Percentiles rank a stretch among this genome's conserved stretches.
These are phyloP conservation scores for Pleurotus salmoneostramineus DNA, from an alignment of 768 basidiomycete genomes.

Conservation along the genomic window DNA sequence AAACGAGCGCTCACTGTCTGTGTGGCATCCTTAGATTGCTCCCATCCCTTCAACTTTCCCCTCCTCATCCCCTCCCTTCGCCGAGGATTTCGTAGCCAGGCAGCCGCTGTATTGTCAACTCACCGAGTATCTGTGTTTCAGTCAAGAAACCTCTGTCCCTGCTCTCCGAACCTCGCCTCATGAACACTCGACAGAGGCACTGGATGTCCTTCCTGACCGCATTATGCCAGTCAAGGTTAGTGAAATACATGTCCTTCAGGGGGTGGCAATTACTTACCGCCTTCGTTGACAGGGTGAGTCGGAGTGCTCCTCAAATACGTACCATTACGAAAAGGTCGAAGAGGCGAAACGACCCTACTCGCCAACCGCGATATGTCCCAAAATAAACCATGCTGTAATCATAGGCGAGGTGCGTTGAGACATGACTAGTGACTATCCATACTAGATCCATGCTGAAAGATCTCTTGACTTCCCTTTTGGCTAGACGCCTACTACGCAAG, in stretches of 20 bases:
- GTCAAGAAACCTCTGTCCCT: constrained; percentile 29
- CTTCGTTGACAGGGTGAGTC: constrained; percentile 13
- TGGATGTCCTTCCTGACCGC: constrained; percentile 14
- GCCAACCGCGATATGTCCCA: background rate
- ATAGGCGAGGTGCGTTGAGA: constrained; percentile 36
- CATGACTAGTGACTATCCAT: constrained; percentile 1
- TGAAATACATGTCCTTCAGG: background rate
- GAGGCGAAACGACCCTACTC: background rate
- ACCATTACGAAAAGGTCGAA: constrained; percentile 5
- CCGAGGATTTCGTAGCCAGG: constrained; percentile 33
- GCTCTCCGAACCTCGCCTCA: constrained; percentile 12
- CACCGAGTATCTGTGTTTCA: constrained; percentile 39
- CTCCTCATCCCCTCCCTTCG: constrained; percentile 9
- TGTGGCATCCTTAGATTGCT: background rate
- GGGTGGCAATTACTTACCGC: background rate
- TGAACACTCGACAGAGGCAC: constrained; percentile 7
- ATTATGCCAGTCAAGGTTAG: constrained; percentile 14
- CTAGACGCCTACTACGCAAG: constrained; percentile 51
- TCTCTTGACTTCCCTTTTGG: background rate
- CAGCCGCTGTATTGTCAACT: constrained; percentile 49
- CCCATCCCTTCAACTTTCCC: constrained; percentile 5
- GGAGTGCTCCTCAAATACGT: constrained; percentile 7
- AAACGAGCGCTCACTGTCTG: constrained; percentile 3
- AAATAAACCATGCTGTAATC: constrained; percentile 28
- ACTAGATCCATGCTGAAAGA: constrained; percentile 9